A percentile compares a stretch with the other conserved stretches of the same genome.
Evolutionary conservation across 2,329 filamentous ascomycete genomes (phyloP).

Genomic region (Biscogniauxia mediterranea): DNA sequence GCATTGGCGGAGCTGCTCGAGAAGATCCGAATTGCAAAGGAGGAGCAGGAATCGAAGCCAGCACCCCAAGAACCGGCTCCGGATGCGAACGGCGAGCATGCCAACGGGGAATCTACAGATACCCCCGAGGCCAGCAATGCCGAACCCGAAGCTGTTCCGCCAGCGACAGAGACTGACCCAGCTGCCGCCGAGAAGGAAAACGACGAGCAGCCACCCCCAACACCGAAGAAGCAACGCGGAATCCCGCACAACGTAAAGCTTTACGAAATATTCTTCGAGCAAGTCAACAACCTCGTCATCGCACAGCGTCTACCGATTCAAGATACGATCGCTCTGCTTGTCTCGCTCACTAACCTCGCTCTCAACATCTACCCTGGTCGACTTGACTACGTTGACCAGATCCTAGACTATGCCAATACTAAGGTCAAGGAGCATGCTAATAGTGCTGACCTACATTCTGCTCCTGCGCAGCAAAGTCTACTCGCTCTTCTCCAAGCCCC

Average conservation of each 20-base stretch:
- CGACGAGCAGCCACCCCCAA: constrained; percentile 19
- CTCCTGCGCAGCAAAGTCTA: constrained; percentile 82
- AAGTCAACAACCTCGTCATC: constrained; percentile 90
- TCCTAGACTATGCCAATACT: constrained; percentile 80
- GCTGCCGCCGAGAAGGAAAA: constrained; percentile 47
- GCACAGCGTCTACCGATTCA: constrained; percentile 88
- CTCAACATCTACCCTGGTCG: constrained; percentile 93
- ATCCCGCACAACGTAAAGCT: constrained; percentile 80
- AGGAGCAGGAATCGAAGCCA: constrained; percentile 39
- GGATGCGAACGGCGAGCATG: constrained; percentile 37
- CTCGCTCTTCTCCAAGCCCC: constrained; percentile 88
- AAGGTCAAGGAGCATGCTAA: constrained; percentile 89
- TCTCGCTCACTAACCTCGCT: constrained; percentile 90
- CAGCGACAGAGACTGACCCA: constrained; percentile 46
- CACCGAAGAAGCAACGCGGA: constrained; percentile 41
- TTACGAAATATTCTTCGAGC: constrained; percentile 96
- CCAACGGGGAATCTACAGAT: constrained; percentile 37
- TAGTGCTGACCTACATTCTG: constrained; percentile 91
- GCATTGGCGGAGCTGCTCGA: constrained; percentile 77
- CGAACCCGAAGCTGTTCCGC: constrained; percentile 37
- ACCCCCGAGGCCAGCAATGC: constrained; percentile 29
- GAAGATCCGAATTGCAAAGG: constrained; percentile 68
- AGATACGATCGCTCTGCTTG: constrained; percentile 88
- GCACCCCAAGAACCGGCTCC: constrained; percentile 29
- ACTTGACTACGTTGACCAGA: constrained; percentile 92